Base-by-base conservation (phyloP, 768 basidiomycete genomes). In the Phaeolepiota aurea region DNA sequence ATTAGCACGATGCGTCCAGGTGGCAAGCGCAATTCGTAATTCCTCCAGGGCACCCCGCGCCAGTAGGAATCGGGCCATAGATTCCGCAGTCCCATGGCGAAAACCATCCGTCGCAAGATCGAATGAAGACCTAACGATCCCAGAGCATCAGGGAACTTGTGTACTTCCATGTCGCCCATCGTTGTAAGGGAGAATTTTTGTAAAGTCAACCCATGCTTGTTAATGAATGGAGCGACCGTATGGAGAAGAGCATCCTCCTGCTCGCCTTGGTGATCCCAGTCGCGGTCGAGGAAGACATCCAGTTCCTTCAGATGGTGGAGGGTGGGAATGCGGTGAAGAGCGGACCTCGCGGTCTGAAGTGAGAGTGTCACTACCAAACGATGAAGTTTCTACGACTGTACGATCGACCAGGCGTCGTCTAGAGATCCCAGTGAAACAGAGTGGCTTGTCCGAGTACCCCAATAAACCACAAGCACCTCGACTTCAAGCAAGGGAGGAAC, bases 111-210 rank as follows among this genome's bases (percentile, higher is more conserved):
- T 7, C 7, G 25, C 7, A 28, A 28, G 25, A n/a, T 28, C n/a
- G n/a, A 28, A n/a, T 7, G 7, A 28, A 7, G 25, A 46, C 5
- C 35, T 41, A 5, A 20, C 45, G 2, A 44, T 44, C 32, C 40
- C 28, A 10, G 36, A 41, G n/a, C 7, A 28, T n/a, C n/a, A n/a
- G n/a, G n/a, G 7, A 28, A n/a, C 7, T 28, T n/a, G 7, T 28
- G 7, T n/a, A 28, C 7, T 28, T 28, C n/a, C 7, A n/a, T n/a
- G 25, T 28, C 7, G 7, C 25, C 25, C 25, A n/a, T 7, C 7
- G 25, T 28, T 7, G 25, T 7, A n/a, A 28, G 7, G 7, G 25
- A 28, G 7, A 28, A 28, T 28, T 7, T 7, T 7, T 7, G 25
- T 28, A 28, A 28, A 28, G 25, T 7, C n/a, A n/a, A 28, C 7